Evolutionary conservation across 306 rosid genomes (phyloP), one percentile per base, ranked within the genome.

Genomic region (Gastrolobium villosum): DNA sequence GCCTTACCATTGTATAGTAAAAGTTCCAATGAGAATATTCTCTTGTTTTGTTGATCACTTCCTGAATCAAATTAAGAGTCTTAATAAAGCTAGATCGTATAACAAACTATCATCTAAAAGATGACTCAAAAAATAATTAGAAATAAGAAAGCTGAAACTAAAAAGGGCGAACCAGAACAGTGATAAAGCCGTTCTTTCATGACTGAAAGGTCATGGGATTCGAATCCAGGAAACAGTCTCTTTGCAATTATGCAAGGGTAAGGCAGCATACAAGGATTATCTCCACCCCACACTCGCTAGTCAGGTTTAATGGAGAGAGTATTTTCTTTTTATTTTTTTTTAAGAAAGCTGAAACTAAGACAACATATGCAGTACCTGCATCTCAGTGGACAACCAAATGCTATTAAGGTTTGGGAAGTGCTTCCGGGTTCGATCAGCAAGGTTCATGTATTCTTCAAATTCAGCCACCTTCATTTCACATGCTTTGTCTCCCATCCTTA

Each of bases 401-500:
- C 78, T 84, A 10, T 84, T 82, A 45, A 91, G 93, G 63, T 91
- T 82, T 3, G 96, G 99, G 63, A 92, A 95, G 70, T 82, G 91
- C 68, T 66, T 86, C 67, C 96, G 61, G 35, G 85, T 82, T 41
- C 93, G 87, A 59, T 70, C 64, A 6, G 97, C 98, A 26, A 93
- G 95, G 54, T 75, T 77, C 92, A 93, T 89, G 90, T 95, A 95
- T 9, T 76, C 85, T 85, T 89, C 89, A 74, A 93, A 93, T 34
- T 86, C 96, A 70, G 86, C 92, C 3, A 93, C 84, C 84, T 82
- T 91, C 99, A 95, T 91, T 89, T 95, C 99, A 13, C 89, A 85
- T 55, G 97, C 97, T 72, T 91, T 94, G 83, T 94, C 98, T 76
- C 98, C 98, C 94, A 90, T 94, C 72, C 98, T 90, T 62, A 93